Percentiles rank a stretch among this genome's conserved stretches.
These are phyloP conservation scores for Lasiodiplodia sp. DNA, from an alignment of 2,329 filamentous ascomycete genomes.

Conservation along the genomic window DNA sequence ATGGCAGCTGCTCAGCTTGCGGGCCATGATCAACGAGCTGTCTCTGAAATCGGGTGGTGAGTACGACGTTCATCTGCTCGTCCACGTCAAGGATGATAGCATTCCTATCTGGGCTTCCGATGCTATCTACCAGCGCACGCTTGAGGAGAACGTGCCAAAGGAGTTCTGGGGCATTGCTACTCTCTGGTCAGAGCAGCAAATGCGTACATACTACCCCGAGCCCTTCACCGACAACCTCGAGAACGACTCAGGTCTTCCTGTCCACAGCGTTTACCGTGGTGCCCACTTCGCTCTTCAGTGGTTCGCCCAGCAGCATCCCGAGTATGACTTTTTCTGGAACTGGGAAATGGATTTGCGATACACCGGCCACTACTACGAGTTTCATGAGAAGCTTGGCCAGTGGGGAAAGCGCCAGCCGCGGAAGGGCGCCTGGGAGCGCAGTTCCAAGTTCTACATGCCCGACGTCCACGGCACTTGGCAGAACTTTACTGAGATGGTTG, in stretches of 20 bases:
- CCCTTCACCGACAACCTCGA: constrained; percentile 72
- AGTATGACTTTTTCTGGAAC: constrained; percentile 73
- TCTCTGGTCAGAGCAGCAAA: constrained; percentile 93
- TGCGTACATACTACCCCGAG: constrained; percentile 87
- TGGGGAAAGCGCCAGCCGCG: constrained; percentile 74
- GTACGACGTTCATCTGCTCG: constrained; percentile 84
- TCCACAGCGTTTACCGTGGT: constrained; percentile 87
- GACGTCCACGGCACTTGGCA: constrained; percentile 71
- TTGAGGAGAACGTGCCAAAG: constrained; percentile 73
- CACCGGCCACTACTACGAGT: constrained; percentile 83
- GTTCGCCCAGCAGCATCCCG: constrained; percentile 58
- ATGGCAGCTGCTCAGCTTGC: constrained; percentile 80
- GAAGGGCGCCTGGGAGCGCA: constrained; percentile 76
- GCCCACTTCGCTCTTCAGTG: constrained; percentile 59
- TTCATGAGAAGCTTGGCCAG: constrained; percentile 70
- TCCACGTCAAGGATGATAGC: constrained; percentile 80
- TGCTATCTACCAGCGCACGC: constrained; percentile 70
- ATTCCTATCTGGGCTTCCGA: constrained; percentile 81
- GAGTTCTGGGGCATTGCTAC: constrained; percentile 91
- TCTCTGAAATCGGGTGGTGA: constrained; percentile 81
- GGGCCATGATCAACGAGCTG: constrained; percentile 84
- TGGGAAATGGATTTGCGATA: constrained; percentile 89
- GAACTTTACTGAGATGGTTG: constrained; percentile 66
- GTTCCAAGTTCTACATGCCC: constrained; percentile 76
- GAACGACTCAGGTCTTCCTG: constrained; percentile 67